Conservation (phyloP, 225 moss, liverwort and hornwort species). For the Physcomitrellopsis africana region DNA sequence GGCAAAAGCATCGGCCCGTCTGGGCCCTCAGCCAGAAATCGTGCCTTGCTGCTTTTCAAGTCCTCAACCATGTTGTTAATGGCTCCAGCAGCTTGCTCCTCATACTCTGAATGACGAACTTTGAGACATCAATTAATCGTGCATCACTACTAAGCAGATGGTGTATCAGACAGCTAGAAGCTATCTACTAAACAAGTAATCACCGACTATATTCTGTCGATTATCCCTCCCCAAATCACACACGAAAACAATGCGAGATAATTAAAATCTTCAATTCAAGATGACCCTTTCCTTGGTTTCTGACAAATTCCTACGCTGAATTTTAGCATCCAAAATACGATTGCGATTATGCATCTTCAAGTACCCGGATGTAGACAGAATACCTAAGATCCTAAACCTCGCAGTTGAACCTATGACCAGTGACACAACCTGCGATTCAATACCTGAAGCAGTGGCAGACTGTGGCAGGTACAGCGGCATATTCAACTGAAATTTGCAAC, state of each 20-base stretch:
- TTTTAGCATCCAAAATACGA: not conserved
- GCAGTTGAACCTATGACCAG: not conserved
- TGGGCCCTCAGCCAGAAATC: conserved; percentile 68
- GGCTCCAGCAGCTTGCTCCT: conserved; percentile 60
- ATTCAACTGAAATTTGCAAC: conserved; percentile 55
- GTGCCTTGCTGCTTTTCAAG: conserved; percentile 62
- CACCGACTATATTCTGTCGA: not conserved
- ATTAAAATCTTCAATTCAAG: not conserved
- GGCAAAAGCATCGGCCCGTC: conserved; percentile 59
- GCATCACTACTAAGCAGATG: not conserved
- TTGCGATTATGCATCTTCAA: not conserved
- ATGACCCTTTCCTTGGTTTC: not conserved
- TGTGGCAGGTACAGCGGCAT: conserved; percentile 48
- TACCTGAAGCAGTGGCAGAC: conserved; percentile 43
- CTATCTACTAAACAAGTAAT: not conserved
- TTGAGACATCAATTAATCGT: conserved; percentile 22
- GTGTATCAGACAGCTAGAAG: conserved; percentile 1
- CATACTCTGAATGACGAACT: conserved; percentile 48
- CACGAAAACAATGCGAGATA: not conserved
- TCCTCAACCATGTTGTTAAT: conserved; percentile 55
- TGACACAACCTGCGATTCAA: not conserved
- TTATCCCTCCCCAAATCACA: not conserved
- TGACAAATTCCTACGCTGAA: not conserved
- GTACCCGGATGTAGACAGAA: not conserved
- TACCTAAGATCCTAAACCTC: conserved; percentile 17